Percentiles rank a stretch among this genome's conserved stretches.
Conservation (phyloP, 108 stramenopile species). For the Phaeodactylum tricornutum region DNA sequence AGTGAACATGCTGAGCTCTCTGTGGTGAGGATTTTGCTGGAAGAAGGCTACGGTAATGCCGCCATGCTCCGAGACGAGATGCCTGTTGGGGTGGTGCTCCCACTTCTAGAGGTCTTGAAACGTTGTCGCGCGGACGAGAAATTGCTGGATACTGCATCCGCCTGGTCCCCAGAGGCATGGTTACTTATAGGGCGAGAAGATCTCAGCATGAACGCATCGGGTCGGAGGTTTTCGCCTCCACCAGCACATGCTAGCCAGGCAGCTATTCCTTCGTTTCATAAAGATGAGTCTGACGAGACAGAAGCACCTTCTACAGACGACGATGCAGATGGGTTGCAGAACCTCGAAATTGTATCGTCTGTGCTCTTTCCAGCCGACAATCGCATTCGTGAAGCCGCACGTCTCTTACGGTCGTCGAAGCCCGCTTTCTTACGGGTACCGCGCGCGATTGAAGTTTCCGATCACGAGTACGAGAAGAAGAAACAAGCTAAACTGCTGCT, state of each 20-base stretch:
- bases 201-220: slow-evolving; percentile 28
- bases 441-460: slow-evolving; percentile 74
- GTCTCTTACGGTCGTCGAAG: slow-evolving; percentile 82
- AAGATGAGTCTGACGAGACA: neutral
- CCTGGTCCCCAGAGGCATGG: slow-evolving; percentile 47
- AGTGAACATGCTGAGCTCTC: slow-evolving; percentile 12
- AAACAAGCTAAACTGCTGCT: slow-evolving; percentile 82
- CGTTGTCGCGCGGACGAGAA: slow-evolving; percentile 47
- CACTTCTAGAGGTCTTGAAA: slow-evolving; percentile 56
- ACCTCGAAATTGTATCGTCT: slow-evolving; percentile 59
- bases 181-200: slow-evolving; percentile 75
- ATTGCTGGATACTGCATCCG: slow-evolving; percentile 10
- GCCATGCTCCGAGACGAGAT: slow-evolving; percentile 35
- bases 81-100: slow-evolving; percentile 48
- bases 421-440: slow-evolving; percentile 71
- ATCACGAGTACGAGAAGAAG: slow-evolving; percentile 81
- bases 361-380: slow-evolving; percentile 88
- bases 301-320: slow-evolving; percentile 17
- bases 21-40: slow-evolving; percentile 37
- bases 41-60: slow-evolving; percentile 53
- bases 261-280: neutral
- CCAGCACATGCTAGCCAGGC: neutral
- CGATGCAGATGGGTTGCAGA: slow-evolving; percentile 74
- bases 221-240: neutral
- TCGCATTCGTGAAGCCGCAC: slow-evolving; percentile 80